These are phyloP conservation scores for Solanum sitiens DNA, from an alignment of 257 asterid species.

Conservation along the genomic window DNA sequence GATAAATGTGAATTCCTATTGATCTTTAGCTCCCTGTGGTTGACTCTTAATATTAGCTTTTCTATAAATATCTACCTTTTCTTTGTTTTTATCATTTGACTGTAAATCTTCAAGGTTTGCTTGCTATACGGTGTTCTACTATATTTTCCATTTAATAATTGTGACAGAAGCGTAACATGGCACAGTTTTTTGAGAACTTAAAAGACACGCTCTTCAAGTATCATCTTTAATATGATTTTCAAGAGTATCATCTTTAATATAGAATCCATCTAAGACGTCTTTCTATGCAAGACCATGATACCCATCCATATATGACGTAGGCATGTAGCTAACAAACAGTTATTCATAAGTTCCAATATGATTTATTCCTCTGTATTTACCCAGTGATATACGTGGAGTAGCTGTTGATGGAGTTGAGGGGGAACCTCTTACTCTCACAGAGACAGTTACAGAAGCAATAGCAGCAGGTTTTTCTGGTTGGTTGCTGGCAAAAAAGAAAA, in stretches of 20 bases:
- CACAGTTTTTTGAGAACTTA: neutral
- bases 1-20: neutral
- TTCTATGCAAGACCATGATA: neutral
- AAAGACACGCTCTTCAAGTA: neutral
- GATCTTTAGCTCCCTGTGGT: neutral
- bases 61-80: neutral
- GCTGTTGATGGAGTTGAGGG: conserved; percentile 95
- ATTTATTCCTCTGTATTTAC: neutral
- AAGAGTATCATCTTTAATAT: neutral
- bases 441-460: conserved; percentile 90
- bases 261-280: neutral
- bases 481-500: conserved; percentile 64
- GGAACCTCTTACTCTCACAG: conserved; percentile 74
- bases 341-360: neutral
- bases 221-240: neutral
- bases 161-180: neutral
- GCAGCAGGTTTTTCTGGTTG: conserved; percentile 92
- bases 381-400: conserved; percentile 97
- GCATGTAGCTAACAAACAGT: neutral
- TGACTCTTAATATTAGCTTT: neutral
- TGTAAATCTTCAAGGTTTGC: neutral
- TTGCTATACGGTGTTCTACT: neutral
- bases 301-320: neutral
- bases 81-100: neutral
- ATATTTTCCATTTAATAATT: neutral